Evolutionary conservation across 176 grass and related monocot genomes (phyloP).

Genomic region (Tillandsia leiboldiana): DNA sequence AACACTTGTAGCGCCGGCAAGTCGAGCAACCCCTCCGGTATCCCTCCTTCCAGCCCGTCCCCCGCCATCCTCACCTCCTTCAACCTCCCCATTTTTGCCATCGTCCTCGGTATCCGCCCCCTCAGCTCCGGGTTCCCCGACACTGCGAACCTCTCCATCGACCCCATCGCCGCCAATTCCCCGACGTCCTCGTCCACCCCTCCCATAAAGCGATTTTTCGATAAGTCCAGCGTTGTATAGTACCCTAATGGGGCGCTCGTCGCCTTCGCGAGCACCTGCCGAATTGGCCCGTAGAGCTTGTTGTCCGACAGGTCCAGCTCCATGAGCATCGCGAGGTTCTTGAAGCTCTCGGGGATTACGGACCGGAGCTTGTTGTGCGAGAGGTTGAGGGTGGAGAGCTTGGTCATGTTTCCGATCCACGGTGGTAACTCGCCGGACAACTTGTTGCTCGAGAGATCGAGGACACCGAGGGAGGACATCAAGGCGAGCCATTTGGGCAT

Average conservation of each 20-base stretch:
- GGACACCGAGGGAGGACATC: slow-evolving; percentile 19
- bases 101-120: slow-evolving; percentile 27
- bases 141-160: slow-evolving; percentile 23
- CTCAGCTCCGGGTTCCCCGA: slow-evolving; percentile 30
- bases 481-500: slow-evolving; percentile 26
- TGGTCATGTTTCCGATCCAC: slow-evolving; percentile 39
- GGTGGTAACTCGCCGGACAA: slow-evolving; percentile 27
- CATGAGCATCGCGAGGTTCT: slow-evolving; percentile 36
- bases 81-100: slow-evolving; percentile 23
- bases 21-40: slow-evolving; percentile 34
- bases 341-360: slow-evolving; percentile 29
- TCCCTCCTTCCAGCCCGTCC: slow-evolving; percentile 20
- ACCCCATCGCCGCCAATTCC: slow-evolving; percentile 25
- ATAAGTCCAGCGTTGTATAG: slow-evolving; percentile 37
- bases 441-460: slow-evolving; percentile 35
- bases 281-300: slow-evolving; percentile 19
- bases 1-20: slow-evolving; percentile 13
- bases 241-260: slow-evolving; percentile 30
- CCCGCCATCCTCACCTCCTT: slow-evolving; percentile 31
- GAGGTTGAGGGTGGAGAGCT: slow-evolving; percentile 35
- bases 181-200: slow-evolving; percentile 31
- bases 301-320: slow-evolving; percentile 37
- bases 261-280: slow-evolving; percentile 30
- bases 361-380: slow-evolving; percentile 25
- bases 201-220: slow-evolving; percentile 23